A percentile compares a stretch with the other conserved stretches of the same genome.
Evolutionary conservation across 306 rosid genomes (phyloP).

Genomic region (Pyrus bretschneideri): DNA sequence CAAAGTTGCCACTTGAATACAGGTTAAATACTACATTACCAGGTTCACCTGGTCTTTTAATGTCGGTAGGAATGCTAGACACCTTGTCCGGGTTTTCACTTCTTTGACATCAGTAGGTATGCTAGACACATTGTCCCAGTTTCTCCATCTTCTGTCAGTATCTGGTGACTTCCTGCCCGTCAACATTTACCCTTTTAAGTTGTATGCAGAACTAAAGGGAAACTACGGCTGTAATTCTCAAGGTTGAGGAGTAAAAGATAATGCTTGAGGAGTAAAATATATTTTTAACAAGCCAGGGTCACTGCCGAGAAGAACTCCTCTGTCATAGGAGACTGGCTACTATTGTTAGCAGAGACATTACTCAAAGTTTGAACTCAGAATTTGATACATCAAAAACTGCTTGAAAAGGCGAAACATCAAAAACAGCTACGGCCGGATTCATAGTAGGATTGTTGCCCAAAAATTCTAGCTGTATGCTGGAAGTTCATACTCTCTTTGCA

Average conservation of each 20-base stretch:
- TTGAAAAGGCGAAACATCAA: constrained; percentile 29
- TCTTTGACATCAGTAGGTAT: too few relatives aligned
- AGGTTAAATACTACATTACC: not conserved
- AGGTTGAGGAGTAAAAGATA: not conserved
- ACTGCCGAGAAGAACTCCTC: constrained; percentile 32
- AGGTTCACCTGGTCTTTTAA: not conserved
- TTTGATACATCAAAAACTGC: constrained; percentile 19
- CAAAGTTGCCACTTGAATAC: not conserved
- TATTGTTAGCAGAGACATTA: constrained; percentile 16
- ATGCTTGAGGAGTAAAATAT: constrained; percentile 8
- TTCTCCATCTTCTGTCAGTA: constrained; percentile 10
- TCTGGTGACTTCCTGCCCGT: not conserved
- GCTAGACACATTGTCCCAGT: constrained; percentile 18
- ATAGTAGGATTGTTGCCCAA: too few relatives aligned
- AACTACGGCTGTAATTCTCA: not conserved
- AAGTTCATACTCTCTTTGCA: too few relatives aligned
- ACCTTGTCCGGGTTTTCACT: too few relatives aligned
- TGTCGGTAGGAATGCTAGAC: too few relatives aligned
- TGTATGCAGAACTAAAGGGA: constrained; percentile 12
- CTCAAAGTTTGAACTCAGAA: constrained; percentile 23
- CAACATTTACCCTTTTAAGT: constrained; percentile 38
- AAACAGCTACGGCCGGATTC: constrained; percentile 24
- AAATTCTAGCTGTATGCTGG: too few relatives aligned
- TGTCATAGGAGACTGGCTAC: constrained; percentile 5
- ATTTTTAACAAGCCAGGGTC: constrained; percentile 2